Evolutionary conservation across 179 eudicot genomes (phyloP), one percentile per base, ranked within the genome.

Genomic region (Patellifolia procumbens): DNA sequence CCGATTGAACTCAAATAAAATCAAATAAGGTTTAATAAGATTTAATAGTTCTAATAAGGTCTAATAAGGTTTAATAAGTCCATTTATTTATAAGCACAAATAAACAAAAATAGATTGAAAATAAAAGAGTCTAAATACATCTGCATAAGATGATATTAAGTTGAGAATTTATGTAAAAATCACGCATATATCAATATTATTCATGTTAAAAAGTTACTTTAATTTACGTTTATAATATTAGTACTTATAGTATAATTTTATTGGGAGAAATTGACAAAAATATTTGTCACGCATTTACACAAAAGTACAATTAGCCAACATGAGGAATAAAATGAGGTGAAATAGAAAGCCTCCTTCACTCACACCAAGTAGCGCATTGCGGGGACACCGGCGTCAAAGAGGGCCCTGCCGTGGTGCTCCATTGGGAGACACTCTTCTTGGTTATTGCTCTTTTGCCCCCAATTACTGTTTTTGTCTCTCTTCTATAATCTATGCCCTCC

Each of bases 321-420:
- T 43, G 0, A 59, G 61, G 39, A 68, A 68, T 65, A 65, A 5
- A 65, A 65, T 67, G 20, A 67, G 70, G 8, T 42, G 52, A 67
- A n/a, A 42, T 39, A 39, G 10, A 67, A 43, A 29, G 32, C 37
- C 28, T 8, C 12, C 37, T 29, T 60, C 56, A 70, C 65, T 60
- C 46, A 59, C 72, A 70, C 52, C 55, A 67, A 68, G 73, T 77
- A 78, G 78, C 31, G 82, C 75, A 81, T 81, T 68, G 85, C 89
- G 91, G 96, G 69, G 91, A 89, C 96, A 91, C 85, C 96, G 96
- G 96, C 91, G 90, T 76, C 70, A 84, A 87, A 86, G 82, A 51
- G 80, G 81, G 89, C 82, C 85, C 84, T 83, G 84, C 87, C 83
- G 84, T 85, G 87, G 85, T 53, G 78, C 75, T 80, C 26, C 77